Conservation (phyloP, 192 early-diverging fungal genomes). For the Coemansia reversa region DNA sequence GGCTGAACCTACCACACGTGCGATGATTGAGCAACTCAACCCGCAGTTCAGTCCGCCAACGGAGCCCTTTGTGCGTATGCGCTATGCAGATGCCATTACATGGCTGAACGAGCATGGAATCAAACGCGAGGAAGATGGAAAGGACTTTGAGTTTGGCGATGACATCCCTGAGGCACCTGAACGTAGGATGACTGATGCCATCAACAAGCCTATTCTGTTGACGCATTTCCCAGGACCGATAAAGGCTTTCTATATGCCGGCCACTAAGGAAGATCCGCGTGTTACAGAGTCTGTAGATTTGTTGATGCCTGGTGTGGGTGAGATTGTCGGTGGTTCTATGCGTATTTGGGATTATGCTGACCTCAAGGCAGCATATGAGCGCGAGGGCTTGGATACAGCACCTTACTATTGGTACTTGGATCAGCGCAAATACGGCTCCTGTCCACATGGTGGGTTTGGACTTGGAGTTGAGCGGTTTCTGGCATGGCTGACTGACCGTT, state of each 20-base stretch:
- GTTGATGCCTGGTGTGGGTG: conserved; percentile 96
- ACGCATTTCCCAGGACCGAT: conserved; percentile 96
- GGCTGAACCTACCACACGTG: conserved; percentile 68
- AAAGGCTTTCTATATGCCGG: conserved; percentile 99
- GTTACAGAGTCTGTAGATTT: conserved; percentile 98
- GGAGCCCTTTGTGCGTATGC: conserved; percentile 92
- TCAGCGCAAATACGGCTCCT: conserved; percentile 97
- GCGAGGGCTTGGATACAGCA: conserved; percentile 87
- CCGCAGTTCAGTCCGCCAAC: conserved; percentile 72
- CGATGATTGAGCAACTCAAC: conserved; percentile 87
- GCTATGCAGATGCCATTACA: conserved; percentile 92
- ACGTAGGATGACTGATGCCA: conserved; percentile 98
- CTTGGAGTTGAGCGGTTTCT: conserved; percentile 96
- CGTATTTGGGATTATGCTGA: conserved; percentile 85
- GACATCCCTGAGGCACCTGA: conserved; percentile 99
- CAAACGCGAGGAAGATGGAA: conserved; percentile 83
- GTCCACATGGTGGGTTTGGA: conserved; percentile 96
- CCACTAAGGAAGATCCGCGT: conserved; percentile 72
- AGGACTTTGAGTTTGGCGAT: conserved; percentile 94
- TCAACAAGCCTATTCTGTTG: conserved; percentile 91
- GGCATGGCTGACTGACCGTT: conserved; percentile 92
- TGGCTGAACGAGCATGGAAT: conserved; percentile 91
- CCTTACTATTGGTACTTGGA: conserved; percentile 99
- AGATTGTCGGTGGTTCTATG: conserved; percentile 99
- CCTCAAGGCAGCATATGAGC: conserved; percentile 78